phyloP scores from a whole-genome alignment of 768 basidiomycete genomes.

The Galerina marginata region DNA sequence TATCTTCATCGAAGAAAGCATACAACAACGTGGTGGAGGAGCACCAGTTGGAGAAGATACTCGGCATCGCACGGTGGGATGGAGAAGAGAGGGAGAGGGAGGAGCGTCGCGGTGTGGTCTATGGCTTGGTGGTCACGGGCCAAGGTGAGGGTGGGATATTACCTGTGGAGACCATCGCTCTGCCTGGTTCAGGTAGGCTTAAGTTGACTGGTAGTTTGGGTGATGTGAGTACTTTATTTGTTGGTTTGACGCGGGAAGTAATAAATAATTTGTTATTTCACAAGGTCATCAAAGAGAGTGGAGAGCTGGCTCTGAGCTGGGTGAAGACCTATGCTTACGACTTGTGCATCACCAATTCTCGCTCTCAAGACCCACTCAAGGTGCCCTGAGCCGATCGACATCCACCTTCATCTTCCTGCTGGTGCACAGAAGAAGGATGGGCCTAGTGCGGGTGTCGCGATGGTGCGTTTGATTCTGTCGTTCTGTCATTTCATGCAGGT shows the following conservation, averaged over 20 bases:
- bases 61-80: constrained; percentile 83
- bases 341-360: constrained; percentile 72
- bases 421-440: constrained; percentile 96
- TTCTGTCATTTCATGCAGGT: neutral
- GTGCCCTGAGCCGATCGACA: constrained; percentile 73
- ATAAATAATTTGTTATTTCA: neutral
- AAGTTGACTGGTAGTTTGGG: constrained; percentile 86
- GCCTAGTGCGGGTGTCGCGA: constrained; percentile 88
- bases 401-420: constrained; percentile 88
- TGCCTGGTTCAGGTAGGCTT: constrained; percentile 77
- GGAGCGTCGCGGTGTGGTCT: constrained; percentile 77
- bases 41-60: constrained; percentile 79
- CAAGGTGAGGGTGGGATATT: constrained; percentile 86
- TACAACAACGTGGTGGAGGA: constrained; percentile 70
- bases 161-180: constrained; percentile 80
- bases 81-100: constrained; percentile 80
- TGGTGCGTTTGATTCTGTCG: constrained; percentile 52
- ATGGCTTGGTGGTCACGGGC: constrained; percentile 87
- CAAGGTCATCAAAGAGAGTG: constrained; percentile 90
- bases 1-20: constrained; percentile 27
- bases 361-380: constrained; percentile 76
- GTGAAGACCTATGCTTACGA: constrained; percentile 87
- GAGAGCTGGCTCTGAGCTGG: constrained; percentile 90
- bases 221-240: constrained; percentile 50
- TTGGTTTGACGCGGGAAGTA: neutral